Conservation (phyloP, 768 basidiomycete species). For the Podaxis rugospora region DNA sequence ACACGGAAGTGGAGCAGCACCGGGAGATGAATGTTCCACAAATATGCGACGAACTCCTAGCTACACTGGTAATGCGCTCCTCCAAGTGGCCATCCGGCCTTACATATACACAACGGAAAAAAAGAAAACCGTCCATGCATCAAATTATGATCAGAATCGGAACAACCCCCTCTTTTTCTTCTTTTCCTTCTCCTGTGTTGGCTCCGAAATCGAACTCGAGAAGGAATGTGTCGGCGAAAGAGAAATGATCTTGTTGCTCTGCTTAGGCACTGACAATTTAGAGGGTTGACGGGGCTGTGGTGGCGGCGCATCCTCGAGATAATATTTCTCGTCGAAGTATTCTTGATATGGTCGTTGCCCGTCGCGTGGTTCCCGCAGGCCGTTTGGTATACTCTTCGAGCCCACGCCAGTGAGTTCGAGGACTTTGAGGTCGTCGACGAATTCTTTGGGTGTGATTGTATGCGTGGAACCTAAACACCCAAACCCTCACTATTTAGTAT, state of each 20-base stretch:
- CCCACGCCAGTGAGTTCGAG: constrained; percentile 87
- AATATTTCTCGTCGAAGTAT: constrained; percentile 79
- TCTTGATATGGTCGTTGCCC: constrained; percentile 59
- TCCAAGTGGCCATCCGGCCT: too few species aligned
- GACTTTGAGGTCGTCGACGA: constrained; percentile 83
- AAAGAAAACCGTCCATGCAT: background rate
- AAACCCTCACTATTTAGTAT: background rate
- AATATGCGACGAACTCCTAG: too few species aligned
- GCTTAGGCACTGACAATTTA: constrained; percentile 28
- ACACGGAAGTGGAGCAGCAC: too few species aligned
- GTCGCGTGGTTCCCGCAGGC: constrained; percentile 45
- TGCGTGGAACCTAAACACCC: constrained; percentile 80
- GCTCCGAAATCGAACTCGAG: constrained; percentile 37
- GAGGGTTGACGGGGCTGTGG: constrained; percentile 36
- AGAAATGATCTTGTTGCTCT: constrained; percentile 32
- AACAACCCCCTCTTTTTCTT: constrained; percentile 76
- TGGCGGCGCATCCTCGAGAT: constrained; percentile 56
- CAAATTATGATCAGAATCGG: constrained; percentile 41
- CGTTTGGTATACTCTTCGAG: constrained; percentile 67
- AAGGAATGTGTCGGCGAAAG: constrained; percentile 54
- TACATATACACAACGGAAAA: background rate
- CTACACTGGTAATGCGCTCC: too few species aligned
- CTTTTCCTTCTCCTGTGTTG: constrained; percentile 55
- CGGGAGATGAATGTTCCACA: too few species aligned
- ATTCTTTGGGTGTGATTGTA: constrained; percentile 73